Percentiles rank a stretch among this genome's conserved stretches.
Conservation (phyloP, 495 filamentous ascomycete genomes). For the Platismatia glauca region DNA sequence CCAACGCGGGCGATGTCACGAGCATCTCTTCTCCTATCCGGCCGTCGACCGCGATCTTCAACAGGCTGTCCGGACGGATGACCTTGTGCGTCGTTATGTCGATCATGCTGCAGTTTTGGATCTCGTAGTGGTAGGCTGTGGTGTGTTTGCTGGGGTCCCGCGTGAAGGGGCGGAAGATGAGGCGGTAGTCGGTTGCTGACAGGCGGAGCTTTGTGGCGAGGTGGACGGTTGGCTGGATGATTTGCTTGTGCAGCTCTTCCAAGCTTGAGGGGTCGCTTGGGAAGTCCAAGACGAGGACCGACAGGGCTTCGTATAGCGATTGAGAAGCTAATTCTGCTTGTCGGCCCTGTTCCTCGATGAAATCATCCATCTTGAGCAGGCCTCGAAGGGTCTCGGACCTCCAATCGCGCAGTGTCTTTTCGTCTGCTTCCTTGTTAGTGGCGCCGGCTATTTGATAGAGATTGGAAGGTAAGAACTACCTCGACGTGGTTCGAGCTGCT, state of each 20-base stretch:
- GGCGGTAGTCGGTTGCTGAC: constrained; percentile 18
- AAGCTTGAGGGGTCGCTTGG: background rate
- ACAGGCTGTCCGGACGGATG: constrained; percentile 15
- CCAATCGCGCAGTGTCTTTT: constrained; percentile 19
- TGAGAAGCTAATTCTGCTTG: constrained; percentile 13
- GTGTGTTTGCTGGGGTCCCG: background rate
- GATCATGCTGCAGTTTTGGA: constrained; percentile 15
- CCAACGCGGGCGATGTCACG: constrained; percentile 12
- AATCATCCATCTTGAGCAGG: constrained; percentile 14
- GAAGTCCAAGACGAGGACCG: constrained; percentile 4
- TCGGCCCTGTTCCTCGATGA: constrained; percentile 16
- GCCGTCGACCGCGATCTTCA: constrained; percentile 20
- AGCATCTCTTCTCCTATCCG: constrained; percentile 23
- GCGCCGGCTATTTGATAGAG: too few relatives aligned
- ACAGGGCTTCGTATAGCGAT: constrained; percentile 13
- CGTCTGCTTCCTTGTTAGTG: constrained; percentile 6
- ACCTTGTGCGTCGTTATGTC: constrained; percentile 19
- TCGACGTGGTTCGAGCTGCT: constrained; percentile 18
- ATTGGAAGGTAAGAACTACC: background rate
- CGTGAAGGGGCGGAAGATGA: constrained; percentile 15
- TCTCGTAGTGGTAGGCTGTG: constrained; percentile 15
- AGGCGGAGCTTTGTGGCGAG: constrained; percentile 16
- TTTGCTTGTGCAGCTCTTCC: constrained; percentile 13
- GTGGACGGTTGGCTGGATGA: constrained; percentile 15
- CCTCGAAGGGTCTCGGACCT: constrained; percentile 22